Conservation (phyloP, 78 protist genomes). For the Speleostelium caveatum region DNA sequence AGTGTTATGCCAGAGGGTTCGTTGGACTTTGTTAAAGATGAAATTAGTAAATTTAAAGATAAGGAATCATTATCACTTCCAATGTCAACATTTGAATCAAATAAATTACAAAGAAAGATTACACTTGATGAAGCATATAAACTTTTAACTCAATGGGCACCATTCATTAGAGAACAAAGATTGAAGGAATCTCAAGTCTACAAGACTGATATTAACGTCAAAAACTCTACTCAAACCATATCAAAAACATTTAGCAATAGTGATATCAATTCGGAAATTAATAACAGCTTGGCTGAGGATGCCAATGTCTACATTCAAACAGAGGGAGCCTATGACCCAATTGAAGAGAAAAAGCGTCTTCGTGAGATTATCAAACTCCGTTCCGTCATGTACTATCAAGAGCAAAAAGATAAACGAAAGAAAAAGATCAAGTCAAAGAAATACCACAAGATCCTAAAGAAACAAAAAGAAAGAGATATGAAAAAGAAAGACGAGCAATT, state of each 20-base stretch:
- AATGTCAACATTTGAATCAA: conserved; percentile 15
- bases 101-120: conserved; percentile 27
- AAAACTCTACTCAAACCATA: neutral
- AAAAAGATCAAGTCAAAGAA: conserved; percentile 76
- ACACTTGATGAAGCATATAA: conserved; percentile 34
- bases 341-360: conserved; percentile 29
- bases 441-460: conserved; percentile 64
- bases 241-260: neutral
- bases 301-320: neutral
- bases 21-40: conserved; percentile 23
- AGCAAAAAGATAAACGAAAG: conserved; percentile 45
- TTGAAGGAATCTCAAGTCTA: conserved; percentile 24
- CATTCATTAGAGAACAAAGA: conserved; percentile 46
- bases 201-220: conserved; percentile 2
- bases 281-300: neutral
- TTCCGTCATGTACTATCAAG: conserved; percentile 69
- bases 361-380: conserved; percentile 56
- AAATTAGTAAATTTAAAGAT: conserved; percentile 14
- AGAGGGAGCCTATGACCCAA: neutral
- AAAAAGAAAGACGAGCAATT: conserved; percentile 44
- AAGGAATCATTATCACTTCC: conserved; percentile 47
- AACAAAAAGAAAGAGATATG: conserved; percentile 36
- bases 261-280: neutral
- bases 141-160: conserved; percentile 68
- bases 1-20: conserved; percentile 38